Evolutionary conservation across 2,329 filamentous ascomycete genomes (phyloP), one percentile per base, ranked within the genome.

Genomic region (Exophiala spinifera): DNA sequence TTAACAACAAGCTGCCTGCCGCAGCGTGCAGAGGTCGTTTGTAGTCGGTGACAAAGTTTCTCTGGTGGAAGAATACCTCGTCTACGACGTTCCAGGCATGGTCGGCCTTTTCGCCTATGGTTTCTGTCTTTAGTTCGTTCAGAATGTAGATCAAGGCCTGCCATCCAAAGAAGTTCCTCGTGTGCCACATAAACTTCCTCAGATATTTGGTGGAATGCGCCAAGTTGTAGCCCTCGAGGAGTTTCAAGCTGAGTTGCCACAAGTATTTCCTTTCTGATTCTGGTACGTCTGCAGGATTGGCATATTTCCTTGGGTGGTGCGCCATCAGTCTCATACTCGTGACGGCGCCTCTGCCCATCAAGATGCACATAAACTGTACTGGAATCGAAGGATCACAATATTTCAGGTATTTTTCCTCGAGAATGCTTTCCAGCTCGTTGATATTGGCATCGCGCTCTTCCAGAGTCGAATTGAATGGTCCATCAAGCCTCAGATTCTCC

Each of bases 401-500:
- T 40, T 71, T 70, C 23, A 84, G 69, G 60, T 82, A 83, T 51
- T 77, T 77, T 33, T 76, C 69, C 61, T 84, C 79, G 6, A 84
- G 70, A 4, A 74, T 75, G 25, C 75, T 72, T 56, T 80, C 80
- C 20, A 82, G 67, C n/a, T 61, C 60, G 45, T 75, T 68, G 44
- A 74, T 64, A 2, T 58, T 43, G 5, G 62, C 60, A 43, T 73
- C 69, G 2, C 74, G 53, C 49, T 72, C 65, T 58, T 69, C 63
- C 25, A 74, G 68, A 7, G 63, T 59, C 6, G 46, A 58, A 37
- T 43, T 60, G 54, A 3, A 55, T 46, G 64, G 42, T 56, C 28
- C 21, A 20, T 20, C 51, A 28, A 42, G 56, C 50, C 15, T 61
- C 56, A 45, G 56, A 19, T 55, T 50, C 44, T 57, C 54, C 11